These are phyloP conservation scores for Neocallimastix lanati DNA, from an alignment of 192 early-diverging fungal species.

Conservation along the genomic window DNA sequence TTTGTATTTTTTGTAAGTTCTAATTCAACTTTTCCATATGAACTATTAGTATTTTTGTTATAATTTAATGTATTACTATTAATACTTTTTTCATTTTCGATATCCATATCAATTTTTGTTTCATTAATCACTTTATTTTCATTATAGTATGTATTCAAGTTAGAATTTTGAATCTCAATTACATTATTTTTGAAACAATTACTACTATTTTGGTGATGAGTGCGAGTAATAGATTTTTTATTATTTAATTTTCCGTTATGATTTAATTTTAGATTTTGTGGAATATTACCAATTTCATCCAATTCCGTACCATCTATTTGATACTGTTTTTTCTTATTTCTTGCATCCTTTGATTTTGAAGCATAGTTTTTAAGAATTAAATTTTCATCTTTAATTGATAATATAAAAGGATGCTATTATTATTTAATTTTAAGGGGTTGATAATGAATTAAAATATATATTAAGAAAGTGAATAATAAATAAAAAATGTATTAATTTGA, in stretches of 20 bases:
- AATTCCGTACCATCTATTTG: not conserved
- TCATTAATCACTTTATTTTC: no score
- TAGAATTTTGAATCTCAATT: not conserved
- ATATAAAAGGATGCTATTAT: not conserved
- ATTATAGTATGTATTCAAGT: no score
- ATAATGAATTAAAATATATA: no score
- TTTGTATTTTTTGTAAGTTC: no score
- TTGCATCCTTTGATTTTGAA: not conserved
- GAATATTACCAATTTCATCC: not conserved
- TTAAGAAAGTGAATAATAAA: no score
- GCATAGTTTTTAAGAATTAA: not conserved
- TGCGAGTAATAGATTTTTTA: not conserved
- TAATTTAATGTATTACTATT: no score
- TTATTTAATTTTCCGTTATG: not conserved
- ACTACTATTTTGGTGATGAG: not conserved
- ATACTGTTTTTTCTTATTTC: not conserved
- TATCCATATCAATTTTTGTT: no score
- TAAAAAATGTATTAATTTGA: slow-evolving; percentile 18
- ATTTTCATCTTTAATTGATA: not conserved
- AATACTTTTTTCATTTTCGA: no score
- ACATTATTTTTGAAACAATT: not conserved
- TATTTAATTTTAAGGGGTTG: not conserved
- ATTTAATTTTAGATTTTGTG: not conserved
- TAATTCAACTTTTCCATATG: no score
- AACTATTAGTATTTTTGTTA: no score